Base-by-base conservation (phyloP, 208 protist species). In the Leishmania aethiopica region DNA sequence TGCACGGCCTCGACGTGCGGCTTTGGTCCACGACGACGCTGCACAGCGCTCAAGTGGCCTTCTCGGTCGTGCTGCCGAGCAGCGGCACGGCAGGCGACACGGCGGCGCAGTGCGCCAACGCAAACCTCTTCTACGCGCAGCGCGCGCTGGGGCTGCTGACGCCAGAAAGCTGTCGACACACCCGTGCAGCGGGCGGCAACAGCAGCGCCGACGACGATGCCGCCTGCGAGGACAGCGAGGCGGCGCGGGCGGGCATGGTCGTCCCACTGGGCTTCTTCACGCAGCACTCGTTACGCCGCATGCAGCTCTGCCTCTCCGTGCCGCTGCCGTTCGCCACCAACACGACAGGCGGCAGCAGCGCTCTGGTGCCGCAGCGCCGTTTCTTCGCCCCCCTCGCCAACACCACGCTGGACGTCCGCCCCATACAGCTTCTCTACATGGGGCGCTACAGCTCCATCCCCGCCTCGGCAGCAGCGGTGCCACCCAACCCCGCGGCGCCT, bases 261-360 rank as follows among this genome's bases (percentile, higher is more conserved):
- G 78, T 94, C 28, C 91, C 92, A 15, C 89, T 88, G 0, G 85
- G 86, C 40, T 94, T 91, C 85, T 82, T 96, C 11, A 35, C 45
- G 19, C 74, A 88, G 32, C 88, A 90, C 72, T 90, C 87, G 28
- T 80, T 82, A 32, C 87, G 87, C 3, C 88, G 84, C 62, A 90
- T 96, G 88, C 92, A 89, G 72, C 37, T 96, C 45, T 96, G 92
- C 75, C 85, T 96, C n/a, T 96, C 92, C 51, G 82, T 96, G 13
- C 92, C 90, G 0, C 83, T 88, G 62, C 84, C 89, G 10, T 96
- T 96, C 86, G 19, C 76, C 11, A 1, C 77, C 37, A 64, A 28
- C 28, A 35, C 62, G 60, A 37, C 57, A 22, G 40, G 40, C 19
- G 37, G 67, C 67, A 28, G 37, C 45, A 77, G 15, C 7, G 75